Evolutionary conservation across 2,329 filamentous ascomycete species (phyloP), one percentile per base, ranked within the genome.

Genomic region (Drechmeria coniospora): DNA sequence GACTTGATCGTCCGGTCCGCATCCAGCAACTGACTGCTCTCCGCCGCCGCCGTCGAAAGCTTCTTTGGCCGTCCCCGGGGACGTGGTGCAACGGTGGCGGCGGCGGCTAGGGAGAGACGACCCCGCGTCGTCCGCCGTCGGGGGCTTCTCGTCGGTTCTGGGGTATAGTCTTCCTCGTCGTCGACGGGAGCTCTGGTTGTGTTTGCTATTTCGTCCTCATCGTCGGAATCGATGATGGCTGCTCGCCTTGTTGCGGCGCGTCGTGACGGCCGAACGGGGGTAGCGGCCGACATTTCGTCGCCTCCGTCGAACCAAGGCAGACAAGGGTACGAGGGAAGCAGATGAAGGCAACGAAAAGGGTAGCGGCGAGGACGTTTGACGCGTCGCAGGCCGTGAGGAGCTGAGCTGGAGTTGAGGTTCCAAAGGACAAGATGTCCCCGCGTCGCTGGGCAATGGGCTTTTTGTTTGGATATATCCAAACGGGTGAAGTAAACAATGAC

Each of bases 181-280:
- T 78, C 69, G 16, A 77, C 66, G 11, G 69, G 62, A 33, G 45
- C 50, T 24, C 40, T 49, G 23, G 48, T 57, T 28, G 68, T 63
- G 43, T 69, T 62, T 36, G 65, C 60, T 21, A 64, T 54, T 30
- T 71, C 61, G 37, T 79, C 72, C 31, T 83, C 79, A 32, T 92
- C 82, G 23, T 87, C 82, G 7, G 75, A 83, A 38, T 92, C 83
- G 33, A 86, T 59, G 26, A 92, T 65, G 27, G 78, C 70, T 41
- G 74, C 79, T 42, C 77, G 74, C 46, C 82, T 70, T 28, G 78
- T 53, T 21, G 63, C 60, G 33, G 57, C 50, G 46, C 54, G 53
- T 43, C 55, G 43, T 29, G 53, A 45, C 27, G 52, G 46, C 31
- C 55, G 54, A 29, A 57, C 48, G 25, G 49, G 43, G 21, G 45